These are phyloP conservation scores for Fusarium sp. DNA, from an alignment of 2,329 filamentous ascomycete genomes.

Conservation along the genomic window DNA sequence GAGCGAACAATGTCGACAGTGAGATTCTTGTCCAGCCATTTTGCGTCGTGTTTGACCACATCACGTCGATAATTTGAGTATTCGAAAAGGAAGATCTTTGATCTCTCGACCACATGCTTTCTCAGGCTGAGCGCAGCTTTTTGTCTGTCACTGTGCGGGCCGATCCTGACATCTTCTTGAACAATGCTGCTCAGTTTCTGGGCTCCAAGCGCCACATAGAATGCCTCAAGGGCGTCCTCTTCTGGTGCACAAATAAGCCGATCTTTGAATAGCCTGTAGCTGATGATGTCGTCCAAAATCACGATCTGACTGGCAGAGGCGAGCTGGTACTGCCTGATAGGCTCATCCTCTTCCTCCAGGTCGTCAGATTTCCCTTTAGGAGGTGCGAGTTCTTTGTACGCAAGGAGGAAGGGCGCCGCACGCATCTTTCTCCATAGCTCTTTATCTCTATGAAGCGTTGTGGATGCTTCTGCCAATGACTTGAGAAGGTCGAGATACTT, in stretches of 20 bases:
- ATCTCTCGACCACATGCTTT: slow-evolving; percentile 86
- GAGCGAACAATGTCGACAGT: slow-evolving; percentile 80
- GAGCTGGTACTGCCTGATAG: slow-evolving; percentile 82
- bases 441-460: slow-evolving; percentile 79
- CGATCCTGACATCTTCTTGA: slow-evolving; percentile 80
- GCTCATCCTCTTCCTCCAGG: slow-evolving; percentile 69
- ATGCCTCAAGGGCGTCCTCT: slow-evolving; percentile 85
- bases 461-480: slow-evolving; percentile 78
- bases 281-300: slow-evolving; percentile 87
- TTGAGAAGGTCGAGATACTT: slow-evolving; percentile 88
- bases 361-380: slow-evolving; percentile 60
- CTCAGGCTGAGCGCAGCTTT: slow-evolving; percentile 74
- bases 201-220: slow-evolving; percentile 85
- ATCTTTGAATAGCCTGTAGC: slow-evolving; percentile 88
- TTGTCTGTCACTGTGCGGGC: slow-evolving; percentile 73
- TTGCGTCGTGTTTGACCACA: slow-evolving; percentile 84
- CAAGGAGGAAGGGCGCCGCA: slow-evolving; percentile 80
- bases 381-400: slow-evolving; percentile 76
- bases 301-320: slow-evolving; percentile 77
- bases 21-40: slow-evolving; percentile 91
- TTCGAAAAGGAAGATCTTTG: slow-evolving; percentile 88
- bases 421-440: slow-evolving; percentile 81
- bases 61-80: slow-evolving; percentile 76
- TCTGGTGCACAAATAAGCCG: slow-evolving; percentile 87
- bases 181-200: slow-evolving; percentile 80